Conservation (phyloP, 2,329 filamentous ascomycete genomes). For the Penicillium sp. region DNA sequence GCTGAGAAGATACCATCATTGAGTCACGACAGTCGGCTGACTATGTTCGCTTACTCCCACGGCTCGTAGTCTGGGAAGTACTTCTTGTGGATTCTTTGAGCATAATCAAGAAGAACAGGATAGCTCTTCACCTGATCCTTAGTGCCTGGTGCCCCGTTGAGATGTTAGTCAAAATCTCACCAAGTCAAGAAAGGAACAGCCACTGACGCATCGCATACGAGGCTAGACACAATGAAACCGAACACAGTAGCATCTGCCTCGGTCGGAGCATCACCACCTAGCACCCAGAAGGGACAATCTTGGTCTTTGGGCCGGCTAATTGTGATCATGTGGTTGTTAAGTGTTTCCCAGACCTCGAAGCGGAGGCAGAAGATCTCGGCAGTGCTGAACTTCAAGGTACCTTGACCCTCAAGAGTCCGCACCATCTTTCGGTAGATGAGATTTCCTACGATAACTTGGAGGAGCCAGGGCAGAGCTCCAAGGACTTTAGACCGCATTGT, state of each 20-base stretch:
- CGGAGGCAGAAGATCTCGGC: constrained; percentile 54
- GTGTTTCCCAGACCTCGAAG: constrained; percentile 56
- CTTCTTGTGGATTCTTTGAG: constrained; percentile 54
- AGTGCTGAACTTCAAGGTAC: constrained; percentile 53
- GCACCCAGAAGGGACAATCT: constrained; percentile 57
- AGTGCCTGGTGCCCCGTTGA: constrained; percentile 51
- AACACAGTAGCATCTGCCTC: constrained; percentile 62
- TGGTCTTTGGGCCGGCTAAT: constrained; percentile 24
- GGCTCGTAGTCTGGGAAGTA: constrained; percentile 62
- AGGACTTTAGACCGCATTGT: constrained; percentile 58
- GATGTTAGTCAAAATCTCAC: constrained; percentile 2
- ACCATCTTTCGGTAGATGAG: constrained; percentile 50
- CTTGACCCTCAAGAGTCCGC: constrained; percentile 58
- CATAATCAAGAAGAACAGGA: constrained; percentile 59
- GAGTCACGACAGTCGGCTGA: no score
- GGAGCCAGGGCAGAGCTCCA: constrained; percentile 52
- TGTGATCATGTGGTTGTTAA: constrained; percentile 47
- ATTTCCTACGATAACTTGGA: constrained; percentile 55
- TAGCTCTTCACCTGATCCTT: constrained; percentile 49
- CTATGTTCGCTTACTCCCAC: constrained; percentile 27
- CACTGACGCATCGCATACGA: constrained; percentile 59
- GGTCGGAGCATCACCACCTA: constrained; percentile 56
- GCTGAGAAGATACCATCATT: no score
- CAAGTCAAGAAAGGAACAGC: neutral
- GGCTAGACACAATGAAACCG: constrained; percentile 57